Base-by-base conservation (phyloP, 257 asterid genomes). In the Ligustrum vulgare region DNA sequence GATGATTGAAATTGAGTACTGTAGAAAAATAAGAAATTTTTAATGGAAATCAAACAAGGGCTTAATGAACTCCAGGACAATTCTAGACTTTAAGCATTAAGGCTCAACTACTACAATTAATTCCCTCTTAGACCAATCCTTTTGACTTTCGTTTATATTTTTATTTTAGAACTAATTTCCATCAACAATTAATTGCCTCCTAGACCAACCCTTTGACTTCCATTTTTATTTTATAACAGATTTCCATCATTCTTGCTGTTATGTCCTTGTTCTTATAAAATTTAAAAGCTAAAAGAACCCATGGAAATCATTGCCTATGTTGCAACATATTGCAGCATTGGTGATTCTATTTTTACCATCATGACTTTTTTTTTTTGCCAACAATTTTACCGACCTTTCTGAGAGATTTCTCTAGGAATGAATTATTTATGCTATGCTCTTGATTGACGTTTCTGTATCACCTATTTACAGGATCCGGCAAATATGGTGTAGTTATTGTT, bases 401-500 rank as follows among this genome's bases (percentile, higher is more conserved):
- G 2, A 12, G 6, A 45, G 54, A 11, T 45, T 45, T 45, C 6
- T 35, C 54, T 13, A 13, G 60, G 39, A 74, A 33, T 69, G 7
- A 51, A n/a, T 76, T 20, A 8, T 5, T 76, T 18, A 22, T 49
- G 23, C 25, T 64, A 18, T 4, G 0, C 35, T 70, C 10, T 68
- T 60, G n/a, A n/a, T 72, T 74, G 81, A 78, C 70, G 32, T 20
- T 11, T 54, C 58, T 34, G 67, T 73, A 58, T 82, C 68, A 63
- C 51, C 78, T 41, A 34, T 73, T 70, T 82, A 77, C 91, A 95
- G 99, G 93, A 81, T 84, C 97, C 37, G 86, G 92, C 62, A 90
- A 77, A 86, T 93, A 91, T 79, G 84, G 93, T n/a, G 67, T 93
- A 10, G 72, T 90, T 62, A 69, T 95, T 72, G 80, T 90, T 63